Conservation (phyloP, 192 early-diverging fungal species). For the Linnemannia exigua region DNA sequence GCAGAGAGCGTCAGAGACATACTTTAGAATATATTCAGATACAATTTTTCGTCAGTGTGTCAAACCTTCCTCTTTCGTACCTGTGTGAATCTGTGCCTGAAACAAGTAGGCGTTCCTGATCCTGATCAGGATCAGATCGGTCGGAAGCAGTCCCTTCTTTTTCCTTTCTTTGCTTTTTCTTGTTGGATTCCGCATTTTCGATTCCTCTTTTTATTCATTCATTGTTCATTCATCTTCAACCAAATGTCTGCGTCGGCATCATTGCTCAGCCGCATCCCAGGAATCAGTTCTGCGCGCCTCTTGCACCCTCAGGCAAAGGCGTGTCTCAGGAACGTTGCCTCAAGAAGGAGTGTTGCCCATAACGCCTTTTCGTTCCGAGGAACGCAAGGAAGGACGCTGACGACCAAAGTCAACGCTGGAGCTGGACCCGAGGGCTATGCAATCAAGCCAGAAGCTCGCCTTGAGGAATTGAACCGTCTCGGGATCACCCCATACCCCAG, state of each 20-base stretch:
- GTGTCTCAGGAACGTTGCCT: background rate
- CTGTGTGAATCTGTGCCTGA: background rate
- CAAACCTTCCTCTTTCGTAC: too few relatives aligned
- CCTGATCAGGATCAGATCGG: background rate
- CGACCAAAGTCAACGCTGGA: background rate
- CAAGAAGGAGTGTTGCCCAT: background rate
- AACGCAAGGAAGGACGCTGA: background rate
- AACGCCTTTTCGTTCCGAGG: background rate
- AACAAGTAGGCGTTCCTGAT: too few relatives aligned
- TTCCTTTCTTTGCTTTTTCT: too few relatives aligned
- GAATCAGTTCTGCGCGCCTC: background rate
- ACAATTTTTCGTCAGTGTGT: too few relatives aligned
- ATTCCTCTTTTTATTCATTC: background rate
- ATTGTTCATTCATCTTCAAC: background rate
- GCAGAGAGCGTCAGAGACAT: background rate
- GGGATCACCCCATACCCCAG: slow-evolving; percentile 44
- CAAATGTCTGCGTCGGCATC: slow-evolving; percentile 18
- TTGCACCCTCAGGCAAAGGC: background rate
- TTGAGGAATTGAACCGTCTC: slow-evolving; percentile 26
- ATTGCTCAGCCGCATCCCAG: slow-evolving; percentile 10
- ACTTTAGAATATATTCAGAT: too few relatives aligned
- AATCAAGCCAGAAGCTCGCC: slow-evolving; percentile 31
- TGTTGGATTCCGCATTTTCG: background rate
- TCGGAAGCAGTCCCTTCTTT: background rate
- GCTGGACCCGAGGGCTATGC: background rate